Conservation (phyloP, 805 yeast species). For the Yarrowia sp. region DNA sequence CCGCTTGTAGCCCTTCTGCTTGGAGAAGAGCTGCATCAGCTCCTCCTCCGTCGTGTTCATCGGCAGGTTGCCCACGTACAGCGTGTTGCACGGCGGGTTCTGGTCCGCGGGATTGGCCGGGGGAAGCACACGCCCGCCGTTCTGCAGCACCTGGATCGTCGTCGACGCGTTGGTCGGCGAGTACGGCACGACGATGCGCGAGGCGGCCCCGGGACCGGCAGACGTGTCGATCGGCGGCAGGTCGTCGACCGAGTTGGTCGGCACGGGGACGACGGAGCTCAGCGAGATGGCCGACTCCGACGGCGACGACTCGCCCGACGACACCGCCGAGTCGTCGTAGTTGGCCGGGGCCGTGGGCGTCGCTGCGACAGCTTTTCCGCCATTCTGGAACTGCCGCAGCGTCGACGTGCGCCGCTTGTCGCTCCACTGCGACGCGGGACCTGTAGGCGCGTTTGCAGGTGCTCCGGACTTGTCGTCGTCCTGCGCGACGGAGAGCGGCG, state of each 20-base stretch:
- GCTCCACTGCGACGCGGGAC: constrained; percentile 26
- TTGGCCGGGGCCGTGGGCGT: constrained; percentile 22
- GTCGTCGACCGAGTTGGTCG: constrained; percentile 22
- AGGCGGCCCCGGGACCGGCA: constrained; percentile 23
- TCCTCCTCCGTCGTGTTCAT: constrained; percentile 96
- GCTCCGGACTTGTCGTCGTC: constrained; percentile 1
- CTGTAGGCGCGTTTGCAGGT: constrained; percentile 23
- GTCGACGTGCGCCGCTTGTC: constrained; percentile 26
- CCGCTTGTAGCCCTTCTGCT: constrained; percentile 89
- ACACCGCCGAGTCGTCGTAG: constrained; percentile 4
- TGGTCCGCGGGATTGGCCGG: constrained; percentile 97
- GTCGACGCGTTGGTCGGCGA: constrained; percentile 37
- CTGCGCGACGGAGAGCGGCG: background rate
- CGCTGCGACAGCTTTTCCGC: background rate
- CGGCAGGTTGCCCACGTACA: constrained; percentile 95
- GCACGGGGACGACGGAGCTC: constrained; percentile 12
- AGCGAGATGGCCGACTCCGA: constrained; percentile 10
- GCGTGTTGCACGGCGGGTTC: constrained; percentile 96
- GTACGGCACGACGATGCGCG: constrained; percentile 37
- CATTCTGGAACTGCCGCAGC: constrained; percentile 12
- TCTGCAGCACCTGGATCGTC: constrained; percentile 41
- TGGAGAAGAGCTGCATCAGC: constrained; percentile 77
- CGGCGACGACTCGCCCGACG: constrained; percentile 11
- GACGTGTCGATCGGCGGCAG: constrained; percentile 25
- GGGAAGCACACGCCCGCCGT: constrained; percentile 44